These are phyloP conservation scores for Penicillium coprophilum DNA, from an alignment of 495 filamentous ascomycete species.

Conservation along the genomic window DNA sequence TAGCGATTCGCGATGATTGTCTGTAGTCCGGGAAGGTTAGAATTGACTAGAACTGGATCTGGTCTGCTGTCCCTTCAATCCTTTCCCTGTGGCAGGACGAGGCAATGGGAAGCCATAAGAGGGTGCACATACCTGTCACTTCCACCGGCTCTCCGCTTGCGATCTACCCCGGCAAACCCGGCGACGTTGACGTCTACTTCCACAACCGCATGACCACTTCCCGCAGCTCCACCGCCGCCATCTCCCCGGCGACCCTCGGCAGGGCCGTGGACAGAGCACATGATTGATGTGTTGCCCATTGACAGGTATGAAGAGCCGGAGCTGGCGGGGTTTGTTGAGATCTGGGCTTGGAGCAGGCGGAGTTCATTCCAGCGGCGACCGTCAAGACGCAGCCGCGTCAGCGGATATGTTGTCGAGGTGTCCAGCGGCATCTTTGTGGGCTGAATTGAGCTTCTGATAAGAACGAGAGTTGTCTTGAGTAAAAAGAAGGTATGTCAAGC, in stretches of 20 bases:
- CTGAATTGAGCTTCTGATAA: neutral
- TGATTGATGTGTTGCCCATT: constrained; percentile 94
- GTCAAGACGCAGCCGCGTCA: constrained; percentile 86
- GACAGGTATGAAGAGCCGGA: constrained; percentile 89
- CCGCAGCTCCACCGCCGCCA: constrained; percentile 41
- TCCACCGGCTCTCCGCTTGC: constrained; percentile 66
- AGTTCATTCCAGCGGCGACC: constrained; percentile 98
- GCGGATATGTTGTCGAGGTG: constrained; percentile 75
- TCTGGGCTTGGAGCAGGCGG: constrained; percentile 81
- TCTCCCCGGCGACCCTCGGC: constrained; percentile 60
- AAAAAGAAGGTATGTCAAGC: neutral
- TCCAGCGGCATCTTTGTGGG: constrained; percentile 76
- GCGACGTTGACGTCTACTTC: constrained; percentile 83
- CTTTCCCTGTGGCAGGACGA: neutral
- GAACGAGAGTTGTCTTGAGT: neutral
- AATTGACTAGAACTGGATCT: neutral
- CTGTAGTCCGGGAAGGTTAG: constrained; percentile 43
- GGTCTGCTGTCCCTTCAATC: neutral
- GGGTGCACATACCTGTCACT: constrained; percentile 66
- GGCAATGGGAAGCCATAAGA: neutral
- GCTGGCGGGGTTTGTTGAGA: constrained; percentile 85
- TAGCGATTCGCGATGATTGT: constrained; percentile 76
- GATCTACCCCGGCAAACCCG: constrained; percentile 83
- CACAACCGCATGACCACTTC: constrained; percentile 58
- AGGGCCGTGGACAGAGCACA: constrained; percentile 87